A percentile compares a stretch with the other conserved stretches of the same genome.
Conservation (phyloP, 2,329 filamentous ascomycete genomes). For the Drechslerella dactyloides region DNA sequence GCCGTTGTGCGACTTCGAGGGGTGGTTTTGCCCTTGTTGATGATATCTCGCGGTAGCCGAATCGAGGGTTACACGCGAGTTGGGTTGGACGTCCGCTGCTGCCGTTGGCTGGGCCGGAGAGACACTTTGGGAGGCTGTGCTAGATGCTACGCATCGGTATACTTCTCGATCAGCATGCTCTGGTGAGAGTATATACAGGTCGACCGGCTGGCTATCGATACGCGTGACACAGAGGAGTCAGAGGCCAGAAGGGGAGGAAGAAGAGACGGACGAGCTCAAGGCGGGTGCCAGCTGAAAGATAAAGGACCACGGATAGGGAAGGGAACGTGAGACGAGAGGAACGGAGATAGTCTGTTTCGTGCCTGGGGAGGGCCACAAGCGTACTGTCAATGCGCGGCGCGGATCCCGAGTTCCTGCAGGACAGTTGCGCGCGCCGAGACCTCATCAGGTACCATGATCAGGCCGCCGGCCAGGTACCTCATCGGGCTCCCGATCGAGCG, state of each 20-base stretch:
- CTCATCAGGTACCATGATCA: constrained; percentile 2
- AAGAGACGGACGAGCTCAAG: neutral
- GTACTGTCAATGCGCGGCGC: constrained; percentile 9
- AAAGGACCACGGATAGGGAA: constrained; percentile 11
- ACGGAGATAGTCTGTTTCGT: constrained; percentile 7
- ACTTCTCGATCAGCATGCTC: no score
- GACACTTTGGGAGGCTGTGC: neutral
- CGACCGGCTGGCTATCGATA: neutral
- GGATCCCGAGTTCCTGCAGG: constrained; percentile 23
- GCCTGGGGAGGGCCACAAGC: neutral
- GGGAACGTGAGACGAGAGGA: constrained; percentile 4
- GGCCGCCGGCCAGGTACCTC: no score
- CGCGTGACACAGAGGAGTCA: neutral
- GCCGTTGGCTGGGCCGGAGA: constrained; percentile 4
- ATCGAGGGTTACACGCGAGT: constrained; percentile 6
- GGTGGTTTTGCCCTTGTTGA: neutral
- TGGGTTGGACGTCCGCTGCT: neutral
- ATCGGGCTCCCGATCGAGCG: no score
- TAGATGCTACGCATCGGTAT: neutral
- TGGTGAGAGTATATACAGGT: neutral
- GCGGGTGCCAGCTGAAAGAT: constrained; percentile 2
- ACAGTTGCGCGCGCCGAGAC: constrained; percentile 7
- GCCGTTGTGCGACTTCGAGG: neutral
- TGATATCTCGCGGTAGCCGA: neutral
- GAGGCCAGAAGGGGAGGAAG: neutral